phyloP scores from a whole-genome alignment of 805 yeast species.

The Zygosaccharomyces bailii region DNA sequence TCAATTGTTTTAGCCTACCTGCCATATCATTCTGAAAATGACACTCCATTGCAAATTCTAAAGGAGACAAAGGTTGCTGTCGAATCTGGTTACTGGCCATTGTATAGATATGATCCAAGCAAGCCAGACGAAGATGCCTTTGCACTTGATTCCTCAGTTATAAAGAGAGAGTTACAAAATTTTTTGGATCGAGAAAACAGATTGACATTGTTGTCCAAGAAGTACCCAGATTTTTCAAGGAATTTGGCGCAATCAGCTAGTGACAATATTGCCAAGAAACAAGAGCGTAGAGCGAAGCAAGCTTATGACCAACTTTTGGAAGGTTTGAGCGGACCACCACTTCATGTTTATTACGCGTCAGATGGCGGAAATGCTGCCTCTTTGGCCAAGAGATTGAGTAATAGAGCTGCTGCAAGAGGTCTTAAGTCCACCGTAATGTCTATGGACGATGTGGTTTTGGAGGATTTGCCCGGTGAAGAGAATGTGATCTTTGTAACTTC shows the following conservation, averaged over 20 bases:
- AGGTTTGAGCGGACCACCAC: slow-evolving; percentile 89
- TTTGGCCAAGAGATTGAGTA: slow-evolving; percentile 72
- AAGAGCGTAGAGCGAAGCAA: slow-evolving; percentile 64
- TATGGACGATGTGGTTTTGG: slow-evolving; percentile 65
- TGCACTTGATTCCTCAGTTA: slow-evolving; percentile 78
- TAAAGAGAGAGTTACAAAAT: slow-evolving; percentile 68
- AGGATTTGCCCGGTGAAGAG: slow-evolving; percentile 62
- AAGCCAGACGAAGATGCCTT: slow-evolving; percentile 54
- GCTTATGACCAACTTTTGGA: slow-evolving; percentile 76
- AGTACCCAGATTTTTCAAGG: slow-evolving; percentile 73
- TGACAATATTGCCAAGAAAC: slow-evolving; percentile 54
- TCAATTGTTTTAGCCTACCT: slow-evolving; percentile 86
- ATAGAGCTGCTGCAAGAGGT: slow-evolving; percentile 76
- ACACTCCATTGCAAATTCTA: slow-evolving; percentile 67
- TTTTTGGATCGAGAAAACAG: slow-evolving; percentile 90
- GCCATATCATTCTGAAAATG: slow-evolving; percentile 65
- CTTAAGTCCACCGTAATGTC: slow-evolving; percentile 52
- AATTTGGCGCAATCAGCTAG: slow-evolving; percentile 63
- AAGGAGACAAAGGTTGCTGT: slow-evolving; percentile 87
- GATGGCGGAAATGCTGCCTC: slow-evolving; percentile 88
- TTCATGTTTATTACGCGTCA: slow-evolving; percentile 81
- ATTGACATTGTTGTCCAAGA: slow-evolving; percentile 67
- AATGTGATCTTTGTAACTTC: slow-evolving; percentile 74
- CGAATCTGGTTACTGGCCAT: slow-evolving; percentile 95
- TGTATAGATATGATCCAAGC: slow-evolving; percentile 78